These are phyloP conservation scores for Aphanomyces euteiches DNA, from an alignment of 352 stramenopile genomes.

Conservation along the genomic window DNA sequence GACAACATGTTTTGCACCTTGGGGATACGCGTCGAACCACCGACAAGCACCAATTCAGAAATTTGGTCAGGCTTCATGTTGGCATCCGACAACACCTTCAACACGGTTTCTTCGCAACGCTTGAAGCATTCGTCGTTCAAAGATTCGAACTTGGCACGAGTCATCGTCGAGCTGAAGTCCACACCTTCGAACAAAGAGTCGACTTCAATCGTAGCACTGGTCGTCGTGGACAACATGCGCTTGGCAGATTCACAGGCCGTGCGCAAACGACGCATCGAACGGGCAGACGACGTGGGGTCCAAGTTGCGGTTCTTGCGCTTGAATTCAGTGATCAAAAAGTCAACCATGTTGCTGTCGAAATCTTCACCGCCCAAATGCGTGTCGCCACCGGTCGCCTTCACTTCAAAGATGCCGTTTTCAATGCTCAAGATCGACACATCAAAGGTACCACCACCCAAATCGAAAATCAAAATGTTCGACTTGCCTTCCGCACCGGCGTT, in stretches of 20 bases:
- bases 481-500: conserved; percentile 80
- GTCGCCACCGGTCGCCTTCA: conserved; percentile 93
- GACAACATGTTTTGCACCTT: conserved; percentile 58
- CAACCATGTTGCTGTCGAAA: conserved; percentile 94
- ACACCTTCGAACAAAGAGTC: conserved; percentile 91
- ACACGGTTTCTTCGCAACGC: conserved; percentile 71
- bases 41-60: conserved; percentile 57
- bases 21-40: conserved; percentile 53
- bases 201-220: conserved; percentile 93
- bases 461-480: conserved; percentile 95
- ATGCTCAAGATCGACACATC: conserved; percentile 92
- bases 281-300: conserved; percentile 73
- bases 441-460: conserved; percentile 94
- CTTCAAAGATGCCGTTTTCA: conserved; percentile 95
- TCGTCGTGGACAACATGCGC: conserved; percentile 89
- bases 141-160: conserved; percentile 88
- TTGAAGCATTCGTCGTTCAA: conserved; percentile 88
- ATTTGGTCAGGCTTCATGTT: conserved; percentile 61
- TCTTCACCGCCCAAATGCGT: conserved; percentile 92
- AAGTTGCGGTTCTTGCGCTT: conserved; percentile 85
- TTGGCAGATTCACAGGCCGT: conserved; percentile 93
- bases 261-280: conserved; percentile 86
- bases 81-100: conserved; percentile 35
- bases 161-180: conserved; percentile 92
- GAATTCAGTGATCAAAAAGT: conserved; percentile 92